Evolutionary conservation across 257 asterid genomes (phyloP), one percentile per base, ranked within the genome.

Genomic region (Hygrophila difformis): DNA sequence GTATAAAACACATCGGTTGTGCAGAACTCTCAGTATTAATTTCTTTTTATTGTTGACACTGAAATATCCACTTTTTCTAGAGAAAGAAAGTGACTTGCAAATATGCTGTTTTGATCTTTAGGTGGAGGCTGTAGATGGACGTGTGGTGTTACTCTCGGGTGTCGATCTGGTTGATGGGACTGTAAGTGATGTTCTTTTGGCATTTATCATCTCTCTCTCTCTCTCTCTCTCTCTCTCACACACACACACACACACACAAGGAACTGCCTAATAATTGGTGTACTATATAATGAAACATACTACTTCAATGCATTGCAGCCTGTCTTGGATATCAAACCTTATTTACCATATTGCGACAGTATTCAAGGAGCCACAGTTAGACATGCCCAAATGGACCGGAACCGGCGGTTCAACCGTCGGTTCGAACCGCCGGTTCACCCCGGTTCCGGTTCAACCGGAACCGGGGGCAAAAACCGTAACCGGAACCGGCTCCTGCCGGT

Each of bases 151-250:
- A 59, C 75, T 91, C 52, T 91, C 96, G 49, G 98, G 96, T 14
- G 93, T 80, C 56, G 98, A 91, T 76, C 87, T 91, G 26, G 96
- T 91, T 58, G 89, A 91, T 69, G 96, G 96, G 67, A 82, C 98
- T 1, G 97, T 87, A 62, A 72, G 84, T 64, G 12, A 44, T 47
- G 11, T 13, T 39, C 26, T 41, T 44, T n/a, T 39, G 6, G 14
- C 36, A 47, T 47, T 43, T 56, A n/a, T 51, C 41, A n/a, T 45
- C 33, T 31, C 13, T 44, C 43, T 20, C 34, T n/a, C n/a, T n/a
- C 35, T 47, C 39, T 23, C 47, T 28, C 29, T 50, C 40, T 47
- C 43, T 2, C 26, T 52, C 31, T 42, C n/a, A n/a, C n/a, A n/a
- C n/a, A n/a, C n/a, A n/a, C n/a, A n/a, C n/a, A n/a, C n/a, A n/a